A percentile compares a stretch with the other conserved stretches of the same genome.
Evolutionary conservation across 805 yeast species (phyloP).

Genomic region (Kluyveromyces aestuarii): DNA sequence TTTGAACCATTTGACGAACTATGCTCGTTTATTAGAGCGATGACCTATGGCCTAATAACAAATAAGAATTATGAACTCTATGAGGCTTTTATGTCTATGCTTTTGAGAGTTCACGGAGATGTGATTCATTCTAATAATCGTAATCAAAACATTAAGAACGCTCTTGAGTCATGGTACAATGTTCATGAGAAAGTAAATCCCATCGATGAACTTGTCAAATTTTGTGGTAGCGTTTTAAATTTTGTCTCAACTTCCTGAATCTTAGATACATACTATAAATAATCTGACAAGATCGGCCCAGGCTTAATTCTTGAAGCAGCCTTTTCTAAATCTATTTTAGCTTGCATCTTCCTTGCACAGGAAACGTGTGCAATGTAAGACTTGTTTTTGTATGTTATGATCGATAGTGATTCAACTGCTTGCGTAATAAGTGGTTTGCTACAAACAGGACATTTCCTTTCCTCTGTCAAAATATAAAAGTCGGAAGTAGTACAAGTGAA

Average conservation of each 20-base stretch:
- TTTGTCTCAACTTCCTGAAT: slow-evolving; percentile 34
- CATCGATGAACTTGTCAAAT: slow-evolving; percentile 63
- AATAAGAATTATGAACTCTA: slow-evolving; percentile 66
- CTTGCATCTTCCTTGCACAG: slow-evolving; percentile 19
- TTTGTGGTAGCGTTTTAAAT: slow-evolving; percentile 70
- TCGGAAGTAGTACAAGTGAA: slow-evolving; percentile 32
- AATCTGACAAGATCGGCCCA: not conserved
- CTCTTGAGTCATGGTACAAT: slow-evolving; percentile 42
- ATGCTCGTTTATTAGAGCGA: slow-evolving; percentile 53
- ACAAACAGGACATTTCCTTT: slow-evolving; percentile 51
- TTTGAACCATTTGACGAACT: slow-evolving; percentile 63
- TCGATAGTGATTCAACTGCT: slow-evolving; percentile 7
- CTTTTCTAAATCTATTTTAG: slow-evolving; percentile 10
- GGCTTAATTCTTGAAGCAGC: slow-evolving; percentile 6
- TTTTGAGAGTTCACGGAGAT: slow-evolving; percentile 77
- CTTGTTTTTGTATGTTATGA: slow-evolving; percentile 9
- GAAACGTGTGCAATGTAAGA: slow-evolving; percentile 17
- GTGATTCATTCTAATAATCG: slow-evolving; percentile 39
- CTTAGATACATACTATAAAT: not conserved
- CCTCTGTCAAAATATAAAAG: slow-evolving; percentile 33
- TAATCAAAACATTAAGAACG: slow-evolving; percentile 33
- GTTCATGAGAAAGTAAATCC: slow-evolving; percentile 37
- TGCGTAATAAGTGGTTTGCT: slow-evolving; percentile 38
- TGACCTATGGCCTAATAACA: slow-evolving; percentile 46
- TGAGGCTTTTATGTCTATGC: slow-evolving; percentile 70